Evolutionary conservation across 306 rosid species (phyloP).

Genomic region (Lathyrus sativus): DNA sequence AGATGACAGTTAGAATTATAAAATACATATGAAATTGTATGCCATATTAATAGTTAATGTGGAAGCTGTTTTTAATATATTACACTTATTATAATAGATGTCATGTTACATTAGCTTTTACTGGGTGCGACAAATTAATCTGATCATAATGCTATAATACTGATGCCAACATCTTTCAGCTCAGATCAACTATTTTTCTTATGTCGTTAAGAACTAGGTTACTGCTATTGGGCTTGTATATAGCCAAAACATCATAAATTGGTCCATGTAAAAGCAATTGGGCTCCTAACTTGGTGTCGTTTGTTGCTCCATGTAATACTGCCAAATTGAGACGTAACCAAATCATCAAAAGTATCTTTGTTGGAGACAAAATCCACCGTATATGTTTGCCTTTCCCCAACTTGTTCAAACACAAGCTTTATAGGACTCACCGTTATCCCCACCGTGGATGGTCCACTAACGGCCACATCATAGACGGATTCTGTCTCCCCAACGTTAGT

Average conservation of each 20-base stretch:
- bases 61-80: no score
- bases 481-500: slow-evolving; percentile 73
- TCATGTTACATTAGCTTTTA: slow-evolving; percentile 6
- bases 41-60: no score
- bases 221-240: slow-evolving; percentile 7
- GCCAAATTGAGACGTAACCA: slow-evolving; percentile 58
- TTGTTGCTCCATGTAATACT: slow-evolving; percentile 71
- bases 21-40: no score
- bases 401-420: slow-evolving; percentile 59
- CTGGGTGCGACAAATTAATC: not conserved
- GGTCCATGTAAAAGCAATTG: slow-evolving; percentile 80
- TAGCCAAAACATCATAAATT: slow-evolving; percentile 34
- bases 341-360: slow-evolving; percentile 25
- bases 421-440: slow-evolving; percentile 57
- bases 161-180: not conserved
- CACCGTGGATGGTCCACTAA: slow-evolving; percentile 56
- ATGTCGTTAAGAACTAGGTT: not conserved
- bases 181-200: not conserved
- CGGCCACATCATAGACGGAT: slow-evolving; percentile 51
- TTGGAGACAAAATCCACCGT: slow-evolving; percentile 66
- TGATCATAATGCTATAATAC: slow-evolving; percentile 4
- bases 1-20: no score
- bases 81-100: not conserved
- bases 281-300: slow-evolving; percentile 69
- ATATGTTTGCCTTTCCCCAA: slow-evolving; percentile 64